Percentiles rank a stretch among this genome's conserved stretches.
Evolutionary conservation across 768 basidiomycete species (phyloP).

Genomic region (Lentinula sp.): DNA sequence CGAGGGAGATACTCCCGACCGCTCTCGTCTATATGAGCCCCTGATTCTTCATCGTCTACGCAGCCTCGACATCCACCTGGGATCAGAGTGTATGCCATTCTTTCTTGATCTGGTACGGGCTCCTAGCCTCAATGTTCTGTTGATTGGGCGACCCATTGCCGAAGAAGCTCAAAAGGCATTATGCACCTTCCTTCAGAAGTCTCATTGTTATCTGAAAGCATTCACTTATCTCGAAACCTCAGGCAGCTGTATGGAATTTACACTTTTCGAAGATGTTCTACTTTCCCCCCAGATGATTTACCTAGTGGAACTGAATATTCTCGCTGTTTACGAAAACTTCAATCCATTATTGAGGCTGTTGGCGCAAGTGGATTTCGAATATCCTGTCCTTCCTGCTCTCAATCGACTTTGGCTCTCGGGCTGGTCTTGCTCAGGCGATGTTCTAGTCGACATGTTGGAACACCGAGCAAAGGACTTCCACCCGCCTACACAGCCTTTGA

Average conservation of each 20-base stretch:
- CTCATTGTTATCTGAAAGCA: neutral
- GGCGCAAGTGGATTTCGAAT: neutral
- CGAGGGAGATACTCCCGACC: neutral
- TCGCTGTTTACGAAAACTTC: no score
- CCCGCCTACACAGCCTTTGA: neutral
- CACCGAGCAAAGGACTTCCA: neutral
- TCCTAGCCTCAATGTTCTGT: neutral
- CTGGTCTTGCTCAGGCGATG: neutral
- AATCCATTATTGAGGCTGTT: neutral
- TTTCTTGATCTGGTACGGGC: neutral
- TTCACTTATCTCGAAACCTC: neutral
- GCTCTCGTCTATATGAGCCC: neutral
- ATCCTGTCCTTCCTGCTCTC: neutral
- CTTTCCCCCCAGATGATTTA: neutral
- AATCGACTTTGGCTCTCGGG: neutral
- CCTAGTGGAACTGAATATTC: neutral
- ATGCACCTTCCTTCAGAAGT: neutral
- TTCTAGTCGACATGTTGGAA: neutral
- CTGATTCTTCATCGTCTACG: neutral
- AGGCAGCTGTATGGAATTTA: neutral
- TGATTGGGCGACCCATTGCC: neutral
- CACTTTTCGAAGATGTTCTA: neutral
- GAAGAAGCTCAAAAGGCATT: neutral
- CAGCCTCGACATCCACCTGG: neutral
- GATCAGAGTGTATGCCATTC: neutral